A percentile compares a stretch with the other conserved stretches of the same genome.
phyloP scores from a whole-genome alignment of 2,329 filamentous ascomycete genomes.

The Pseudogymnoascus sp. region DNA sequence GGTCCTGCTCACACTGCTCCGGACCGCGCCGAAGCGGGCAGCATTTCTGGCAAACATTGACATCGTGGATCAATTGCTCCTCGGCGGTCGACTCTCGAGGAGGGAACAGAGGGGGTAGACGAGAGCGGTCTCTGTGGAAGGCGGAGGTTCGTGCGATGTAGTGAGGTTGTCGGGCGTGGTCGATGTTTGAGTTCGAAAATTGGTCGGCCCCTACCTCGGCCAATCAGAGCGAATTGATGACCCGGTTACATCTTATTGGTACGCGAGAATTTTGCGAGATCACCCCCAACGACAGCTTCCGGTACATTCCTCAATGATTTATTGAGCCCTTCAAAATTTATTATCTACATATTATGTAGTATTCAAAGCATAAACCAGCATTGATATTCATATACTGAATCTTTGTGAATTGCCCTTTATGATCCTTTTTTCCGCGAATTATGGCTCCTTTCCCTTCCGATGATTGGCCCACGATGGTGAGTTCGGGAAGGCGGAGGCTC shows the following conservation, averaged over 20 bases:
- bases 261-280: slow-evolving; percentile 3
- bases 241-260: slow-evolving; percentile 7
- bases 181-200: slow-evolving; percentile 7
- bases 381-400: background rate
- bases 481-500: slow-evolving; percentile 2
- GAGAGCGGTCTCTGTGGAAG: slow-evolving; percentile 3
- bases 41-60: slow-evolving; percentile 9
- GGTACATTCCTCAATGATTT: background rate
- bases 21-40: slow-evolving; percentile 8
- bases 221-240: slow-evolving; percentile 8
- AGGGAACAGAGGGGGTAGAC: slow-evolving; percentile 6
- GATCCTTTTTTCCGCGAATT: background rate
- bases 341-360: slow-evolving; percentile 4
- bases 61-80: slow-evolving; percentile 8
- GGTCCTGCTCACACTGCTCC: slow-evolving; percentile 8
- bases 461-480: background rate
- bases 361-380: background rate
- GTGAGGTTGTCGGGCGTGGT: slow-evolving; percentile 8
- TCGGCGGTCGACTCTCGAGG: slow-evolving; percentile 5
- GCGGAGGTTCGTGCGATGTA: slow-evolving; percentile 4
- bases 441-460: background rate
- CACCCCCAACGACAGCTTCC: slow-evolving; percentile 2
- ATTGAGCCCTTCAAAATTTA: background rate
- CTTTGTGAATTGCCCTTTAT: background rate
- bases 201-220: slow-evolving; percentile 6